Base-by-base conservation (phyloP, 768 basidiomycete species). In the Rhodotorula kratochvilovae region DNA sequence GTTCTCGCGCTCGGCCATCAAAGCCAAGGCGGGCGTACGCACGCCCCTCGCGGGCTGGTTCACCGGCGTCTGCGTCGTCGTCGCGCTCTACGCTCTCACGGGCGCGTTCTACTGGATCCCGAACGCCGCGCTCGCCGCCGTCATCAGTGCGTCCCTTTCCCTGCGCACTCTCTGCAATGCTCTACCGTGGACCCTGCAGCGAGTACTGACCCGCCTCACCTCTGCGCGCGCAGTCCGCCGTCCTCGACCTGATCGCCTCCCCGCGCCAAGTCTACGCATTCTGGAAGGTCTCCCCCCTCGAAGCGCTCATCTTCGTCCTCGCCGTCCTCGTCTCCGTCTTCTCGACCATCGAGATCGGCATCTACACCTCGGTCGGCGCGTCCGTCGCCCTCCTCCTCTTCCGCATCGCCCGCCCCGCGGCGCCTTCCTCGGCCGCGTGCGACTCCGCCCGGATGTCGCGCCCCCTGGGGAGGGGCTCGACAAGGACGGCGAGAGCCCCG, bases 1-100 rank as follows among this genome's bases (percentile, higher is more conserved):
- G 1, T 99, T 99, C 85, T 96, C 94, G 50, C 90, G 96, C n/a
- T 90, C 93, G 5, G 96, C 96, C 4, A 83, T 99, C 78, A 93
- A 96, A 81, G 87, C 90, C 42, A 97, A 95, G 82, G 94, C 91
- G 0, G 96, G 96, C 59, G 95, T 98, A n/a, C 87, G 95, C 63
- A 98, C 96, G 5, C 96, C 96, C 15, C 84, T 88, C 17, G 92
- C 90, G 19, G 96, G 96, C 67, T 84, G 93, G 68, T 79, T 90
- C 75, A 89, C 92, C 31, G 89, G 91, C 36, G 80, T 59, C 6
- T 59, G 94, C 56, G 95, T 98, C 75, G 85, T 98, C 67, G 88
- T 97, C 68, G 92, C 96, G 0, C 82, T 99, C 16, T 99, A 99
- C 79, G 95, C 93, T 50, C 85, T 98, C 53, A 95, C 95, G 0